These are phyloP conservation scores for Areca catechu DNA, from an alignment of 176 grass and related monocot genomes.

Conservation along the genomic window DNA sequence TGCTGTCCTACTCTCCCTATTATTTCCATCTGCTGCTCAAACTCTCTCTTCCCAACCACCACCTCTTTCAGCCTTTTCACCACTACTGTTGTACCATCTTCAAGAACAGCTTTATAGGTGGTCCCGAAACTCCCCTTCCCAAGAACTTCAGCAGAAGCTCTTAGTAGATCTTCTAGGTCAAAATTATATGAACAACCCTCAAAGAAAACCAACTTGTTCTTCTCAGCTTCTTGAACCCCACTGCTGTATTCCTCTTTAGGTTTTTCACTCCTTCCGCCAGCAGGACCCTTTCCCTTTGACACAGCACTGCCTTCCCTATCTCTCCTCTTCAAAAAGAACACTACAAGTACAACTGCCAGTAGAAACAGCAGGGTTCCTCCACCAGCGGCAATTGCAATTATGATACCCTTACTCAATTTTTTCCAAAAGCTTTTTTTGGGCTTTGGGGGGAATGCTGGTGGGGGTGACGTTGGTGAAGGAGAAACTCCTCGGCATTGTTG, in stretches of 20 bases:
- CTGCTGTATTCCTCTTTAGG: conserved; percentile 4
- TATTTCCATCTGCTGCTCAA: conserved; percentile 10
- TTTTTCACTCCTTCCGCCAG: conserved; percentile 2
- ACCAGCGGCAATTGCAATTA: conserved; percentile 9
- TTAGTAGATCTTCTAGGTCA: conserved; percentile 11
- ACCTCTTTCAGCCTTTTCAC: conserved; percentile 9
- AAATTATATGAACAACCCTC: conserved; percentile 7
- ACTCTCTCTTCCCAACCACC: conserved; percentile 8
- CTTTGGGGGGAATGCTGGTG: background rate
- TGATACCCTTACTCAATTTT: background rate
- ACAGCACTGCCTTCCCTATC: background rate
- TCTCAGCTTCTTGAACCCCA: conserved; percentile 7
- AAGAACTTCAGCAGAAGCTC: conserved; percentile 15
- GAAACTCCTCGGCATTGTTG: conserved; percentile 2
- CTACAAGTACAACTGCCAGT: background rate
- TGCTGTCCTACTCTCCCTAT: conserved; percentile 2
- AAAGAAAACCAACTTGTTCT: conserved; percentile 11
- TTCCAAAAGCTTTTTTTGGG: conserved; percentile 11
- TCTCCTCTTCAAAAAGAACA: conserved; percentile 4
- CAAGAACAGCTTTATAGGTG: conserved; percentile 12
- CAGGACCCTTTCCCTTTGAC: background rate
- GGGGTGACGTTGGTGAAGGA: background rate
- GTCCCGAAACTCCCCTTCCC: conserved; percentile 2
- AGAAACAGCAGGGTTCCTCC: conserved; percentile 4
- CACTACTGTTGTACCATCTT: conserved; percentile 8